Conservation (phyloP, 2,329 filamentous ascomycete species). For the Colletotrichum sp. region DNA sequence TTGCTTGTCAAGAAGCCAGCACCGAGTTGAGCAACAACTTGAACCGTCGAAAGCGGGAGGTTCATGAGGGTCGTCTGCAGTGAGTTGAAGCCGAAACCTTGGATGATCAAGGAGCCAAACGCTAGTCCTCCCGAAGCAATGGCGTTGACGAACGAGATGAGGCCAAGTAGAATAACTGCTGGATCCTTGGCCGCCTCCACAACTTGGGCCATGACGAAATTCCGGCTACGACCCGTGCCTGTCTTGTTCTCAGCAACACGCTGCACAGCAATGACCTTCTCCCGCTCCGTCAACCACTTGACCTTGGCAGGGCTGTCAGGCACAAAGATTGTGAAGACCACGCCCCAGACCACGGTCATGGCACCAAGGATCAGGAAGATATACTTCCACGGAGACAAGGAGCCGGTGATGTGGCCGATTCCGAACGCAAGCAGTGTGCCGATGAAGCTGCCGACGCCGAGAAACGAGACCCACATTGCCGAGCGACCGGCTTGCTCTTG, state of each 20-base stretch:
- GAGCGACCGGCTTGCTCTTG: slow-evolving; percentile 41
- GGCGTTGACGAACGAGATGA: slow-evolving; percentile 13
- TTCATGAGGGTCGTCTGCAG: slow-evolving; percentile 62
- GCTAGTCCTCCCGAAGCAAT: slow-evolving; percentile 10
- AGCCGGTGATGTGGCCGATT: slow-evolving; percentile 33
- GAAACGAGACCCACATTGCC: slow-evolving; percentile 42
- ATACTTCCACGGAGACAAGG: slow-evolving; percentile 35
- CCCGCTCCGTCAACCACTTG: slow-evolving; percentile 31
- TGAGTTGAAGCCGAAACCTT: slow-evolving; percentile 59
- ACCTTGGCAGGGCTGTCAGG: slow-evolving; percentile 33
- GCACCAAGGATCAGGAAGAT: slow-evolving; percentile 40
- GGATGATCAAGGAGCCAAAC: slow-evolving; percentile 46
- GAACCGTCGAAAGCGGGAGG: slow-evolving; percentile 44
- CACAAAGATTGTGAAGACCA: slow-evolving; percentile 30
- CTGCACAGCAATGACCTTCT: slow-evolving; percentile 31
- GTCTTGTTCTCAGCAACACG: slow-evolving; percentile 32
- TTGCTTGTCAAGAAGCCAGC: slow-evolving; percentile 13
- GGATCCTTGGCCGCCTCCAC: slow-evolving; percentile 26
- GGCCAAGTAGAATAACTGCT: slow-evolving; percentile 27
- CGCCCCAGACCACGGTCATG: slow-evolving; percentile 30
- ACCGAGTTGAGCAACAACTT: slow-evolving; percentile 6
- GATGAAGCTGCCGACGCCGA: slow-evolving; percentile 39
- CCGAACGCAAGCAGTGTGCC: slow-evolving; percentile 38
- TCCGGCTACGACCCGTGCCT: slow-evolving; percentile 21
- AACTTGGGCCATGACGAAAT: slow-evolving; percentile 11